Evolutionary conservation across 768 basidiomycete species (phyloP).

Genomic region (Cystobasidium ongulense): DNA sequence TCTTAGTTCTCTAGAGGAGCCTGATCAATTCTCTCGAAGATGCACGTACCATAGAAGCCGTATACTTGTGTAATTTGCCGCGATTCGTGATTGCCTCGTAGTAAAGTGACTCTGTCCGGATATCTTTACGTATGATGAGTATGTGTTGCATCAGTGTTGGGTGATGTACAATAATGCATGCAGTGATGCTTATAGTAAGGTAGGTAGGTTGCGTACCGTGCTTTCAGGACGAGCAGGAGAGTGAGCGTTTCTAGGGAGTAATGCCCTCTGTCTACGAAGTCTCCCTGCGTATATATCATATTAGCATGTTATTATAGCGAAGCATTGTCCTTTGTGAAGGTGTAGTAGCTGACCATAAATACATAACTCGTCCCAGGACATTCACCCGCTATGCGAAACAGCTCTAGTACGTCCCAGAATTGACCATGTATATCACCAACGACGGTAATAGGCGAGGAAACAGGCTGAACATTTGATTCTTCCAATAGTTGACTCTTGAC

Average conservation of each 20-base stretch:
- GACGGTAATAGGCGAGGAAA: constrained; percentile 49
- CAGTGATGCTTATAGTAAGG: neutral
- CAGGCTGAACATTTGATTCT: constrained; percentile 49
- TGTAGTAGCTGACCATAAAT: constrained; percentile 41
- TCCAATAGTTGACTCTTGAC: constrained; percentile 39
- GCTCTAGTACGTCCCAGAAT: constrained; percentile 68
- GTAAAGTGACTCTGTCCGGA: constrained; percentile 80
- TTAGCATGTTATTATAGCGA: neutral
- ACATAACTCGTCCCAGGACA: constrained; percentile 39
- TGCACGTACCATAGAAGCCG: constrained; percentile 83
- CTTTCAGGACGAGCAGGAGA: constrained; percentile 77
- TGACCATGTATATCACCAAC: constrained; percentile 56
- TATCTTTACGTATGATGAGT: constrained; percentile 56
- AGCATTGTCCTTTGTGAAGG: neutral
- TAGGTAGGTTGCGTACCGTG: constrained; percentile 51
- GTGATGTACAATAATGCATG: neutral
- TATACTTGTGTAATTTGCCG: constrained; percentile 97
- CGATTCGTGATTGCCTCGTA: constrained; percentile 93
- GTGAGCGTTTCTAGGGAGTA: constrained; percentile 94
- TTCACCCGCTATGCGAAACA: constrained; percentile 49
- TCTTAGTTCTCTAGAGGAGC: too few relatives aligned
- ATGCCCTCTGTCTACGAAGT: constrained; percentile 94
- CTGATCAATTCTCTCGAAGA: neutral
- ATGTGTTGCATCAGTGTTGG: neutral
- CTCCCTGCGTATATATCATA: constrained; percentile 58